Evolutionary conservation across 352 stramenopile genomes (phyloP), one percentile per base, ranked within the genome.

Genomic region (Blastocystis hominis): DNA sequence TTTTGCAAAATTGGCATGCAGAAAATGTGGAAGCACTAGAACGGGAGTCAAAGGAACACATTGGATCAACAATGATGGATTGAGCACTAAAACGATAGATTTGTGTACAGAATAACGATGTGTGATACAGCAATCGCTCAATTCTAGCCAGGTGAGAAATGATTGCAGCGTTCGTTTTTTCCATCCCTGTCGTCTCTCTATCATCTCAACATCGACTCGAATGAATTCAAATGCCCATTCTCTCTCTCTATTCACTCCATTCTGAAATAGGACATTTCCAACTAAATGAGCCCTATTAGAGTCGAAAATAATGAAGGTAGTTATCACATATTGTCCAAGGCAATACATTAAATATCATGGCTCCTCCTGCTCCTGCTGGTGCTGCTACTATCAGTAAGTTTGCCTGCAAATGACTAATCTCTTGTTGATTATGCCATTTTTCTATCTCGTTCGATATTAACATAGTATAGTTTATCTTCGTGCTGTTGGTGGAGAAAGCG

Each of bases 401-500:
- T 40, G 10, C 38, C 20, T 47, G 9, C 5, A 17, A 55, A 40
- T 54, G 17, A 0, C 30, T 36, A 24, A 24, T 40, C 55, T 6
- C 13, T 54, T 47, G 2, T 53, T 53, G 38, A 40, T 54, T 30
- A 56, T 53, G 6, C 20, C 50, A 56, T 15, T 47, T 47, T 36
- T 30, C 5, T 15, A 55, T 53, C 55, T 9, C 15, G 50, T 3
- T 6, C n/a, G 47, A 68, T 92, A 92, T 94, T 91, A 94, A 93
- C 90, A 90, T 94, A 90, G 95, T 98, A 88, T 96, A 98, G 91
- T 94, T 87, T 87, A 87, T 78, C 66, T 99, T 93, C 95, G 96
- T 90, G 98, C 96, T 92, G 95, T 98, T 88, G 97, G 97, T 92
- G 97, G 97, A 92, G 97, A 99, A 93, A 92, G 98, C 91, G 96